phyloP scores from a whole-genome alignment of 2,329 filamentous ascomycete genomes.

The Epichloe uncinata region DNA sequence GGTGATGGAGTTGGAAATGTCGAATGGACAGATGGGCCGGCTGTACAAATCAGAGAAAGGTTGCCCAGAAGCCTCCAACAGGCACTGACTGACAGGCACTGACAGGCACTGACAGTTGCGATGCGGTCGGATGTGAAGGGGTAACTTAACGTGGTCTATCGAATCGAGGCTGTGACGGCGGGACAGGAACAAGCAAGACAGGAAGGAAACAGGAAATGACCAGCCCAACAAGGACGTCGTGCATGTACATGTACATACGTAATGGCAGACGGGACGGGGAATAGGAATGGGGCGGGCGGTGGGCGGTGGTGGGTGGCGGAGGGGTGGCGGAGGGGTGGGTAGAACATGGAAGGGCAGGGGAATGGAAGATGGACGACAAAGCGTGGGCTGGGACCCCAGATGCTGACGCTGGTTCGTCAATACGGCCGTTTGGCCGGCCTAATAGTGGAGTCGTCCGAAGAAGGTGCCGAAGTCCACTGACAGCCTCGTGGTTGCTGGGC shows the following conservation, averaged over 20 bases:
- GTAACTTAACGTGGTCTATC: not conserved
- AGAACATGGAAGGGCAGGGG: constrained; percentile 10
- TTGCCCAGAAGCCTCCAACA: not conserved
- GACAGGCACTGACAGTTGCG: not conserved
- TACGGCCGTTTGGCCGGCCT: constrained; percentile 44
- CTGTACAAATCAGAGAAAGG: not conserved
- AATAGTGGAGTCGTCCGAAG: constrained; percentile 36
- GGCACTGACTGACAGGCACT: not conserved
- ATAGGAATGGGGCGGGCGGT: constrained; percentile 1
- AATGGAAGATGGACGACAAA: constrained; percentile 6
- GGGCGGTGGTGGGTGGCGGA: not conserved
- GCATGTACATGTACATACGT: not conserved
- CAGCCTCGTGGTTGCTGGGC: not conserved
- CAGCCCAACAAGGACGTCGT: not conserved
- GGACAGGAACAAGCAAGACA: not conserved
- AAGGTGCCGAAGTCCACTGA: constrained; percentile 6
- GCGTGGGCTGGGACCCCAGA: constrained; percentile 1
- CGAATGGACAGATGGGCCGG: not conserved
- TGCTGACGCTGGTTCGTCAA: constrained; percentile 23
- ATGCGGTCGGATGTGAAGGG: not conserved
- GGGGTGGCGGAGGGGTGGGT: constrained; percentile 1
- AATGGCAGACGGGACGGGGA: not conserved
- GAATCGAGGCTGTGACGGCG: not conserved
- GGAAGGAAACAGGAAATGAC: not conserved
- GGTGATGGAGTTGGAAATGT: not conserved